Percentiles rank a stretch among this genome's conserved stretches.
Evolutionary conservation across 345 rosid genomes (phyloP).

Genomic region (Zanthoxylum bungeanum): DNA sequence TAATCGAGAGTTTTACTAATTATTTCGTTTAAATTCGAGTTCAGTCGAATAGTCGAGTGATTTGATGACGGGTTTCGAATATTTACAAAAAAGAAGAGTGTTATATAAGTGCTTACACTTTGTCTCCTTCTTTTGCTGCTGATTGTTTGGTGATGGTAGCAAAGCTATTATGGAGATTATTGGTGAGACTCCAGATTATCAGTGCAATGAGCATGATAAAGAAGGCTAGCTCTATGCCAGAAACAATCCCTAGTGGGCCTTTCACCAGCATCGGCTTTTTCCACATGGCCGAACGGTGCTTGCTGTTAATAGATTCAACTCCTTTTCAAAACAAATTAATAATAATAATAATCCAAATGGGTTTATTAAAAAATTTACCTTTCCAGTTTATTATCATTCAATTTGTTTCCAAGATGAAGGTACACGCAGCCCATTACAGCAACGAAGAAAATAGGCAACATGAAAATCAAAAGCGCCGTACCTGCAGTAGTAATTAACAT

Average conservation of each 20-base stretch:
- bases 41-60: too few relatives aligned
- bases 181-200: slow-evolving; percentile 56
- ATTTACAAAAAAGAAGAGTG: too few relatives aligned
- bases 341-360: neutral
- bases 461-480: slow-evolving; percentile 38
- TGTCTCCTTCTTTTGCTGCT: slow-evolving; percentile 31
- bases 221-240: slow-evolving; percentile 55
- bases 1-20: too few relatives aligned
- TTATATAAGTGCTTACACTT: slow-evolving; percentile 49
- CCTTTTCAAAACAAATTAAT: neutral
- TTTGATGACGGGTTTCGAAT: too few relatives aligned
- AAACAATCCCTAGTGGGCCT: slow-evolving; percentile 86
- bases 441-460: slow-evolving; percentile 57
- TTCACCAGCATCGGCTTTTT: slow-evolving; percentile 64
- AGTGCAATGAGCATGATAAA: slow-evolving; percentile 67
- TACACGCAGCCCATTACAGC: slow-evolving; percentile 54
- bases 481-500: slow-evolving; percentile 31
- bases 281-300: slow-evolving; percentile 16
- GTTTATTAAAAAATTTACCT: slow-evolving; percentile 17
- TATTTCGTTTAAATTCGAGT: too few relatives aligned
- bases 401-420: slow-evolving; percentile 51
- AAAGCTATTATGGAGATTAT: slow-evolving; percentile 40
- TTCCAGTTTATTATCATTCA: neutral
- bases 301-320: slow-evolving; percentile 15
- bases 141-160: slow-evolving; percentile 35